Evolutionary conservation across 1,284 basidiomycete species (phyloP), one percentile per base, ranked within the genome.

Genomic region (Trametes polyzona): DNA sequence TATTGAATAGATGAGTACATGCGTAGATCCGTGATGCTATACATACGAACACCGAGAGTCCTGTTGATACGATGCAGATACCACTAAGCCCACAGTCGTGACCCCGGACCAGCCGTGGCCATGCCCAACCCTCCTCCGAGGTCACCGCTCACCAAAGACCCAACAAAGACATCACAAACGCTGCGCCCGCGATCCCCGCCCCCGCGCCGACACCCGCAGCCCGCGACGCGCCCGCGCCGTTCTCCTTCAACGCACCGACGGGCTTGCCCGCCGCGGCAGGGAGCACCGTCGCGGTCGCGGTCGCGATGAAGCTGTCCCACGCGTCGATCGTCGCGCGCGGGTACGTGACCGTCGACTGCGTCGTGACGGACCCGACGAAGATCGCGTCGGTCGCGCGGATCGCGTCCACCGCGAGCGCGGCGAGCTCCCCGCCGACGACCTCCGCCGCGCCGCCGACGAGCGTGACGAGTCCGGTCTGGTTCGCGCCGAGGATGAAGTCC

Each of bases 351-450:
- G 68, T 66, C 40, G 57, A 55, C 46, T 65, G 61, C 29, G 68
- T 68, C 40, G 63, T 58, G 40, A 61, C 57, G 4, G 59, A 57
- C 10, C 66, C 68, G 41, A 64, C 53, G 57, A 52, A 64, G 48
- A 68, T 62, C 24, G 61, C 65, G 10, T 51, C 23, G 47, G 65
- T 63, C n/a, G 56, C 87, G 8, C 77, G 75, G 8, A 88, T 61
- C 47, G 82, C 69, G 58, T 79, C 75, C 35, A 69, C 73, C 6
- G 74, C 74, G 3, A 69, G 61, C 26, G 84, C 65, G 4, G 73
- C 69, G 60, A 76, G 69, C 65, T 83, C 80, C 14, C 86, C 86
- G 10, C 86, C 86, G 3, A 83, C 65, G 14, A 65, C 61, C 17
- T 42, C 43, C 39, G 32, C 48, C 36, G 19, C 47, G 39, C 49